Base-by-base conservation (phyloP, 768 basidiomycete genomes). In the Rhodocollybia butyracea region DNA sequence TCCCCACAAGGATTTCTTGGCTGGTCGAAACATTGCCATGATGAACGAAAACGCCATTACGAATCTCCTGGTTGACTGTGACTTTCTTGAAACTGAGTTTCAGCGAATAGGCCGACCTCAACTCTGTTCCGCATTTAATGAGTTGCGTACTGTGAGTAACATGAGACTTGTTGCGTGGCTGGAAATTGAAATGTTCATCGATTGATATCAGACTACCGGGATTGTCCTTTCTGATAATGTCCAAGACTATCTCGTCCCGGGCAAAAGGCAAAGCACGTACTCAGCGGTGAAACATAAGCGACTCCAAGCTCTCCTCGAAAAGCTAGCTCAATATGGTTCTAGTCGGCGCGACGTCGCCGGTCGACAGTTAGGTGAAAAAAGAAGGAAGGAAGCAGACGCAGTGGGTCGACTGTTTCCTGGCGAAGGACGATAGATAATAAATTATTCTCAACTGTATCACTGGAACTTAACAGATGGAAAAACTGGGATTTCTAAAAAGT, bases 41-140 rank as follows among this genome's bases (percentile, higher is more conserved):
- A 82, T 95, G 76, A 98, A 96, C 63, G 94, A 98, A 63, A 88
- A 90, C 63, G 94, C 91, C 1, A 78, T 97, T 40, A 83, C 87
- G 30, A 96, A 95, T 61, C 80, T 98, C 46, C 74, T 89, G 51
- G 82, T 89, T 45, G 95, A 98, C 66, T 81, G 94, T 57, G 84
- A 86, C 56, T 97, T 95, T 68, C 77, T 98, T 51, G 92, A 96
- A 59, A 83, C 84, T n/a, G 90, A 94, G 62, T 81, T 95, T 60
- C 85, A 83, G 61, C 75, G 85, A 42, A 85, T 89, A 52, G 91
- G 87, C 21, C 79, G 88, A 63, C 72, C 78, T 1, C 85, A 91
- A 66, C 76, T 95, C 22, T 79, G 77, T 51, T 71, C 81, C 11
- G 86, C 85, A 15, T 96, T 98, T 68, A 70, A 77, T 21, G 94